phyloP scores from a whole-genome alignment of 2,329 filamentous ascomycete genomes.

The Diaporthe helianthi region DNA sequence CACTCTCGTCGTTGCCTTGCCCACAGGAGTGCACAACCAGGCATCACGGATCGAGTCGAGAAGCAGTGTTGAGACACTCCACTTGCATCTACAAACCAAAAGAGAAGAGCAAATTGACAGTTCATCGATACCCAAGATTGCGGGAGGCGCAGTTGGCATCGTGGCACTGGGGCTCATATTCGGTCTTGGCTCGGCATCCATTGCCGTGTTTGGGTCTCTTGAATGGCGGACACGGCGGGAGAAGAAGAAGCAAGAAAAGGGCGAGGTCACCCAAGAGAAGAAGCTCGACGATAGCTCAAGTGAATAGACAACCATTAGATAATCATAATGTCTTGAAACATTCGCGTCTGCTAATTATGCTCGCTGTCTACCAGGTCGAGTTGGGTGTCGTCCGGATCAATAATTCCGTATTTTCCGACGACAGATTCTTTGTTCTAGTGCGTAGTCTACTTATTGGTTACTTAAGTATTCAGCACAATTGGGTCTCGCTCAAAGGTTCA shows the following conservation, averaged over 20 bases:
- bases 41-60: neutral
- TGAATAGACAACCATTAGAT: neutral
- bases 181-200: constrained; percentile 31
- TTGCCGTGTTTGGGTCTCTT: constrained; percentile 26
- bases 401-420: neutral
- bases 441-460: no score
- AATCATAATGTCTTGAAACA: constrained; percentile 11
- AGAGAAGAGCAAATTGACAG: neutral
- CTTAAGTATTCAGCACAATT: neutral
- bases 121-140: constrained; percentile 24
- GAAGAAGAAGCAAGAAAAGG: constrained; percentile 27
- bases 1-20: neutral
- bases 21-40: neutral
- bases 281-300: constrained; percentile 7
- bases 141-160: constrained; percentile 12
- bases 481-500: no score
- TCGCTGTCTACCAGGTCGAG: neutral
- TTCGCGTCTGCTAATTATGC: neutral
- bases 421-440: no score
- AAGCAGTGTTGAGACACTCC: neutral
- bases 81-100: neutral
- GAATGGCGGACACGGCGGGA: constrained; percentile 27
- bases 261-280: neutral
- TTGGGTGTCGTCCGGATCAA: neutral
- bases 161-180: constrained; percentile 27